Evolutionary conservation across 1,139 yeast genomes (phyloP).

Genomic region (Candida mesenterica): DNA sequence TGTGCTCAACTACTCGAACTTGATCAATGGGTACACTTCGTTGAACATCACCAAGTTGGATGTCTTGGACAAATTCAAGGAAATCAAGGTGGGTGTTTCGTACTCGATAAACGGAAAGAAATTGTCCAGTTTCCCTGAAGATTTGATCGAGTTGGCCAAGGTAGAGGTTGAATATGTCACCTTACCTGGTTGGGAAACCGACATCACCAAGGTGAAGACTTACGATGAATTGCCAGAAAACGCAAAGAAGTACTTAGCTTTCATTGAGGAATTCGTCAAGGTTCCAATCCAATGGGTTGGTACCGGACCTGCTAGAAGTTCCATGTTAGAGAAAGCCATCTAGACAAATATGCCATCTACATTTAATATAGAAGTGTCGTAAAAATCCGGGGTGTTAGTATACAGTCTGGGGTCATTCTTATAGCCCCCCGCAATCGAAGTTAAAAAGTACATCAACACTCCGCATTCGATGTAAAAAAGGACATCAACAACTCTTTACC

Average conservation of each 20-base stretch:
- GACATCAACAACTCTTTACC: no score
- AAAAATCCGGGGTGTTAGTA: no score
- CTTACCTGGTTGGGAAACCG: conserved; percentile 91
- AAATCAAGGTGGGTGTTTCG: conserved; percentile 81
- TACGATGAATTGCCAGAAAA: conserved; percentile 83
- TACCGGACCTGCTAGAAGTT: conserved; percentile 95
- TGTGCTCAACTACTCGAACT: conserved; percentile 83
- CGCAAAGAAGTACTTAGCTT: conserved; percentile 80
- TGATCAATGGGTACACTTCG: conserved; percentile 92
- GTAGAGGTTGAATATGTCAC: conserved; percentile 90
- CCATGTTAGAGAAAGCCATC: conserved; percentile 57
- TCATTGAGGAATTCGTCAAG: conserved; percentile 76
- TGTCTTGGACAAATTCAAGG: conserved; percentile 85
- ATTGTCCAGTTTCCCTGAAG: conserved; percentile 87
- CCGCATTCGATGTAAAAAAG: no score
- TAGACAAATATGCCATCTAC: no score
- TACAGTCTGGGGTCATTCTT: no score
- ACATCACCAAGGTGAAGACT: conserved; percentile 67
- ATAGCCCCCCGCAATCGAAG: no score
- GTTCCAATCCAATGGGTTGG: conserved; percentile 97
- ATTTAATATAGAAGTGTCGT: no score
- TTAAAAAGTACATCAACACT: no score
- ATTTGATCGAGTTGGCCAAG: conserved; percentile 71
- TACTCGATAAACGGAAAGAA: conserved; percentile 76
- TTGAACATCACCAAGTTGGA: conserved; percentile 94